Base-by-base conservation (phyloP, 352 stramenopile genomes). In the Globisporangium polare region DNA sequence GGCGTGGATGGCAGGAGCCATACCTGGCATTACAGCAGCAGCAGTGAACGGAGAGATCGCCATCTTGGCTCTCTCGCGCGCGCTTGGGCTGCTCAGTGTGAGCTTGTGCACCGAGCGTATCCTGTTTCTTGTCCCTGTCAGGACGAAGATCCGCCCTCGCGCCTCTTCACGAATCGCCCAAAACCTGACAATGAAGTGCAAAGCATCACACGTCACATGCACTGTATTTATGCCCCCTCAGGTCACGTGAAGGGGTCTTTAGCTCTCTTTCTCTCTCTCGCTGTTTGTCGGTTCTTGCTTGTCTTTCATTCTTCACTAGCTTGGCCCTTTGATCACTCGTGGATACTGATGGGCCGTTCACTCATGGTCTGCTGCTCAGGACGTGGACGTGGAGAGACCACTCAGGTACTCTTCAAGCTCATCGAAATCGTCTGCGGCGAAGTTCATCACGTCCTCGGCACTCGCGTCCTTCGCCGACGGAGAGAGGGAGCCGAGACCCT, bases 321-420 rank as follows among this genome's bases (percentile, higher is more conserved):
- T 55, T 22, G 27, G 47, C 1, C 22, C 41, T 20, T 20, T 46
- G 41, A 39, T 13, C 26, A 46, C 18, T 26, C 29, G 53, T 18
- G 33, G 17, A n/a, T 63, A 5, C 6, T 53, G 22, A 15, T 63
- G 6, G 4, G 27, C 37, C 26, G 29, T 12, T 29, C 20, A 27
- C 9, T 47, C 58, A 22, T 35, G 17, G 33, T 10, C 49, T 4
- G n/a, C 18, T 39, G 43, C 43, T 54, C 33, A 65, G 5, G 64
- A 64, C 51, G 73, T 71, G 33, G 77, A 79, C 45, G 75, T 79
- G 31, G 81, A 86, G 22, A 95, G 72, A 7, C 80, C 83, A 39
- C 83, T 95, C 51, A 95, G 71, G 63, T 95, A 95, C 62, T 95
- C 80, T 67, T 95, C 86, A 26, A 95, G 69, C 61, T 95, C 86